Evolutionary conservation across 2,329 filamentous ascomycete species (phyloP).

Genomic region (Capronia americana): DNA sequence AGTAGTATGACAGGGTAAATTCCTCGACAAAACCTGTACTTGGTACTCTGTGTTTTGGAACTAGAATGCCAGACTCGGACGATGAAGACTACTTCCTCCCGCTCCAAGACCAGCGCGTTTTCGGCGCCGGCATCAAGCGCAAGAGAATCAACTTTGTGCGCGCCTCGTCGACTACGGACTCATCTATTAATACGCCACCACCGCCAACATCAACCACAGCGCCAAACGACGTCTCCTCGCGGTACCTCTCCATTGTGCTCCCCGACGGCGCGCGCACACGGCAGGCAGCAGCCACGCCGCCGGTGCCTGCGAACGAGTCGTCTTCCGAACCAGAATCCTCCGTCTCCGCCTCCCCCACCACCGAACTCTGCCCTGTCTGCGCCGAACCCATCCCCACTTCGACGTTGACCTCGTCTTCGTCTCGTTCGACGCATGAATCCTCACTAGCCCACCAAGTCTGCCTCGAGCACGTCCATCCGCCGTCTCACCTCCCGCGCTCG

Average conservation of each 20-base stretch:
- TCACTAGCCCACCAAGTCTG: constrained; percentile 64
- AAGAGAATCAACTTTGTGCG: constrained; percentile 67
- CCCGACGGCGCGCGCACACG: constrained; percentile 21
- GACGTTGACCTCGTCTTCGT: constrained; percentile 18
- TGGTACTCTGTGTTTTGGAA: not conserved
- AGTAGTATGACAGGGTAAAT: no score
- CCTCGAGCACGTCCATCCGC: constrained; percentile 62
- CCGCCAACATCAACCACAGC: constrained; percentile 34
- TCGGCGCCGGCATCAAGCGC: constrained; percentile 67
- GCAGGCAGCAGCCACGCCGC: no score
- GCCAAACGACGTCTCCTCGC: constrained; percentile 44
- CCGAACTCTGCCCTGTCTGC: constrained; percentile 65
- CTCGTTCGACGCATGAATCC: constrained; percentile 53
- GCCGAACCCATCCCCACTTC: constrained; percentile 57
- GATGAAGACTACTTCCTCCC: constrained; percentile 66
- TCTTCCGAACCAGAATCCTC: no score
- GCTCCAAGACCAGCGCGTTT: constrained; percentile 64
- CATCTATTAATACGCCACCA: constrained; percentile 37
- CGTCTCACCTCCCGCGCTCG: constrained; percentile 64
- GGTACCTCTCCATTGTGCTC: constrained; percentile 57
- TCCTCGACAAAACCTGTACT: not conserved
- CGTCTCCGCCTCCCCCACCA: no score
- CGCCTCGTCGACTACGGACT: constrained; percentile 44
- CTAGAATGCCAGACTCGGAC: constrained; percentile 44
- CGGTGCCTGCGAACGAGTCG: not conserved